Evolutionary conservation across 2,329 filamentous ascomycete species (phyloP), one percentile per base, ranked within the genome.

Genomic region (Leptographium flavum): DNA sequence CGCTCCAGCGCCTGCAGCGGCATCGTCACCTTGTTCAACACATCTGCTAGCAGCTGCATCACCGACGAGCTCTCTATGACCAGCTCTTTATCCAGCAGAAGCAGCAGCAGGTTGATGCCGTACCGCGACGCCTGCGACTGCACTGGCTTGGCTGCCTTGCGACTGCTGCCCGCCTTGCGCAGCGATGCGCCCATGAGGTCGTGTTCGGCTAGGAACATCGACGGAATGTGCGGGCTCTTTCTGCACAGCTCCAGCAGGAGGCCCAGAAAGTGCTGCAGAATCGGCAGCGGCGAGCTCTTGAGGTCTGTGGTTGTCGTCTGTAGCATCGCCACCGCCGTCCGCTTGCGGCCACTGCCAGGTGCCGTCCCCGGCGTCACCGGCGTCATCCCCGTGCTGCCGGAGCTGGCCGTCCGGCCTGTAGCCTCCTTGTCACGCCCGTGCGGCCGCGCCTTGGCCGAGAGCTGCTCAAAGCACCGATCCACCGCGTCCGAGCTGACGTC

Each of bases 11-110:
- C 77, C 50, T 85, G 84, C 23, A 98, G 71, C 11, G 92, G 92
- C 46, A 83, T 73, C 0, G 92, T 98, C 46, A 96, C 87, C 52
- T 83, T 81, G 60, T 87, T 90, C 23, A 98, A 73, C 27, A 98
- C 68, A 51, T 82, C 80, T 2, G 92, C 92, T 23, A 98, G 73
- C 50, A 87, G 81, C 55, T 94, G 90, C 88, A 98, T 96, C 46
- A 94, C 90, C 7, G 81, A 74, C n/a, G 90, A 88, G 63, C 87
- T 98, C 63, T 98, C 92, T 66, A 94, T 94, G 52, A 98, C 88
- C 49, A 96, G 70, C 52, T 87, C 85, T n/a, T 92, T 83, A 58
- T 96, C 92, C 21, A 98, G 73, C 5, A 98, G 72, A 49, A 79
- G 81, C 39, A 98, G 71, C 27, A 98, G 68, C 14, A 88, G 87